Percentiles rank a stretch among this genome's conserved stretches.
Evolutionary conservation across 768 basidiomycete genomes (phyloP).

Genomic region (Naganishia vishniacii): DNA sequence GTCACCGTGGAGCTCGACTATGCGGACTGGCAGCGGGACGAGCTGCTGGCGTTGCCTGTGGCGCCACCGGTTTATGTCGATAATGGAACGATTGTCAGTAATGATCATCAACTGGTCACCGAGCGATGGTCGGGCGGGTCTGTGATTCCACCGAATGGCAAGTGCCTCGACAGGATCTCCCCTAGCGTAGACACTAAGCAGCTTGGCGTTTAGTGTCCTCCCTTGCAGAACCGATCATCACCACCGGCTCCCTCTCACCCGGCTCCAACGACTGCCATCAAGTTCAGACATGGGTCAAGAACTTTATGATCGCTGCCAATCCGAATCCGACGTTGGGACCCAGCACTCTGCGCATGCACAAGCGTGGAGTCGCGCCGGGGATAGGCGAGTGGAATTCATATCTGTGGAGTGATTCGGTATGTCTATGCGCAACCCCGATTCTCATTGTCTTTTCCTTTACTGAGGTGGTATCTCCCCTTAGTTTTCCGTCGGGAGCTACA

Average conservation of each 20-base stretch:
- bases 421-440: neutral
- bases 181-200: no score
- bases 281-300: conserved; percentile 10
- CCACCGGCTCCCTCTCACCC: conserved; percentile 9
- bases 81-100: neutral
- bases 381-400: conserved; percentile 14
- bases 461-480: no score
- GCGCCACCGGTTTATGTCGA: conserved; percentile 4
- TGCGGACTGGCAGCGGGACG: neutral
- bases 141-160: neutral
- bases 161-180: neutral
- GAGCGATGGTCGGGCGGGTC: conserved; percentile 8
- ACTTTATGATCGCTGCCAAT: conserved; percentile 10
- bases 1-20: conserved; percentile 10
- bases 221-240: conserved; percentile 9
- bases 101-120: neutral
- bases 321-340: conserved; percentile 5
- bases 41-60: neutral
- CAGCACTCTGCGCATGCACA: neutral
- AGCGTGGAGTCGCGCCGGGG: neutral
- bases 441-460: no score
- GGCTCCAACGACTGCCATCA: neutral
- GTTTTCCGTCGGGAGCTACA: conserved; percentile 19
- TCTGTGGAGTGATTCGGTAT: conserved; percentile 19
- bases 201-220: neutral